Percentiles rank a stretch among this genome's conserved stretches.
Evolutionary conservation across 148 eudicot species (phyloP).

Genomic region (Polygonum maritimum): DNA sequence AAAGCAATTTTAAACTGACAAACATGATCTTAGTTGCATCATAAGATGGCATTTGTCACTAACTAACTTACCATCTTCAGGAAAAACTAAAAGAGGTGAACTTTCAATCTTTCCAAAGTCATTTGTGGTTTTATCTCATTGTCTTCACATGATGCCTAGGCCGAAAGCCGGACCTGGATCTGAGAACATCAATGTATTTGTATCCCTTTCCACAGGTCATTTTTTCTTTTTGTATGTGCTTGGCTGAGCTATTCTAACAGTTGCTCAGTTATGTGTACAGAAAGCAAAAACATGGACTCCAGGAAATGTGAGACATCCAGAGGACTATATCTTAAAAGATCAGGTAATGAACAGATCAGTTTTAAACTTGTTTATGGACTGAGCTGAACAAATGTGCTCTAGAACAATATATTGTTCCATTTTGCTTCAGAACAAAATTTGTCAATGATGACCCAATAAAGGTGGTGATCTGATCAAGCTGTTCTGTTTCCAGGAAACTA

Average conservation of each 20-base stretch:
- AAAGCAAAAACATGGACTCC: constrained; percentile 61
- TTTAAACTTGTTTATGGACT: too few species aligned
- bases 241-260: not conserved
- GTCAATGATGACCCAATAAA: too few species aligned
- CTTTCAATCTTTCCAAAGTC: constrained; percentile 77
- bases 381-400: too few species aligned
- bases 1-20: too few species aligned
- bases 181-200: constrained; percentile 42
- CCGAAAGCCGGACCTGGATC: constrained; percentile 50
- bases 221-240: not conserved
- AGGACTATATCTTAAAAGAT: not conserved
- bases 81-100: constrained; percentile 91
- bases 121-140: constrained; percentile 59
- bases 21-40: too few species aligned
- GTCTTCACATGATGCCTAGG: constrained; percentile 94
- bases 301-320: constrained; percentile 73
- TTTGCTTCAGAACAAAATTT: too few species aligned
- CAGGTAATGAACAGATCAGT: too few species aligned
- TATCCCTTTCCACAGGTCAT: not conserved
- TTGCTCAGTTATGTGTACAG: constrained; percentile 24
- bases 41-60: not conserved
- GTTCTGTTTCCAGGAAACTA: constrained; percentile 48
- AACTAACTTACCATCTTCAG: constrained; percentile 21
- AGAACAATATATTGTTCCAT: too few species aligned
- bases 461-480: too few species aligned